These are phyloP conservation scores for Phytophthora pinifolia DNA, from an alignment of 352 stramenopile genomes.

Conservation along the genomic window DNA sequence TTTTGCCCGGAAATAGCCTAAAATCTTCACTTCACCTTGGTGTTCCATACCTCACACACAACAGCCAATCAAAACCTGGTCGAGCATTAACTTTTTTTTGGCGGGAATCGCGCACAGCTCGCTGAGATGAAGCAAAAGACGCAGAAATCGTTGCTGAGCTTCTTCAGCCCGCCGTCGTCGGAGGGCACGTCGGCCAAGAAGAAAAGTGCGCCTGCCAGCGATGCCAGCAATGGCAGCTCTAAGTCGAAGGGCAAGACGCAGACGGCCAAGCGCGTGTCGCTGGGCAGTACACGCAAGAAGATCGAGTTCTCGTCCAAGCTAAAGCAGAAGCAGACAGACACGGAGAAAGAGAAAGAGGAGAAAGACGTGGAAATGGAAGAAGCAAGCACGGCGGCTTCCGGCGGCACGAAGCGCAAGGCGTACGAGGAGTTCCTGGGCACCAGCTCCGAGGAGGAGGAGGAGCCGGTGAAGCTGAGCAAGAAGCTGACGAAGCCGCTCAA, in stretches of 20 bases:
- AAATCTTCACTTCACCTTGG: constrained; percentile 4
- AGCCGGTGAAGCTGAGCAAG: constrained; percentile 20
- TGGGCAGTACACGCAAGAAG: constrained; percentile 46
- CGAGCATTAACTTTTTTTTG: constrained; percentile 21
- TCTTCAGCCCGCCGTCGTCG: constrained; percentile 75
- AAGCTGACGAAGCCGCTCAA: constrained; percentile 31
- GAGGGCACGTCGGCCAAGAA: constrained; percentile 37
- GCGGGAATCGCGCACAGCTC: constrained; percentile 17
- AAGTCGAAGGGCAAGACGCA: constrained; percentile 16
- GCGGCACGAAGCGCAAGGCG: constrained; percentile 46
- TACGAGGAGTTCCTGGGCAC: constrained; percentile 77
- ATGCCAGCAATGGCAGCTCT: constrained; percentile 5
- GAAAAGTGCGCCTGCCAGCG: constrained; percentile 18
- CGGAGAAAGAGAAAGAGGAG: constrained; percentile 1
- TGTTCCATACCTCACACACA: not conserved
- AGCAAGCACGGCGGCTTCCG: not conserved
- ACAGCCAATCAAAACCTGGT: not conserved
- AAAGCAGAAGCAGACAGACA: constrained; percentile 20
- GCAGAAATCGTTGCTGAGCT: constrained; percentile 82
- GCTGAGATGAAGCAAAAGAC: constrained; percentile 39
- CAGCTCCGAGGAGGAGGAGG: constrained; percentile 62
- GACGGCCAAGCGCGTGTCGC: constrained; percentile 21
- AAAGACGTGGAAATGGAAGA: constrained; percentile 23
- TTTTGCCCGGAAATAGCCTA: constrained; percentile 15
- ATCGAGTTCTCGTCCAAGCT: constrained; percentile 76